Evolutionary conservation across 208 protist genomes (phyloP), one percentile per base, ranked within the genome.

Genomic region (Trypanosoma lewisi): DNA sequence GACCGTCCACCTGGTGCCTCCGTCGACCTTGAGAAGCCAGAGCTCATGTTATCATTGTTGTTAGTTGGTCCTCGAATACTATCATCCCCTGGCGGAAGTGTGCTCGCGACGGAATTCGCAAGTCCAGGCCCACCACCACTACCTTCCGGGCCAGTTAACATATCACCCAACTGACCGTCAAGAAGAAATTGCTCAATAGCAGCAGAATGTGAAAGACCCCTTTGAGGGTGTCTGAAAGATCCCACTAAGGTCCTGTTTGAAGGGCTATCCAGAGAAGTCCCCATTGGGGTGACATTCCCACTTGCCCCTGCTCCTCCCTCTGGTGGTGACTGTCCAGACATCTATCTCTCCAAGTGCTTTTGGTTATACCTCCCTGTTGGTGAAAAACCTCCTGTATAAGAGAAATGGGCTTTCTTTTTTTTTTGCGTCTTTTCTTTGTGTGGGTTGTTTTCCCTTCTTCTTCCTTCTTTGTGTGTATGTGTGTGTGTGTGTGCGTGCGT

Each of bases 171-270:
- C 31, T 52, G 19, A 53, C 37, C 42, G 34, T 36, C 54, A 19
- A 69, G 54, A 23, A 75, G 61, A 57, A 75, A 75, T 5, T 58
- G 44, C 45, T 75, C 69, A 54, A 75, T 63, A 3, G 61, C 45
- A 1, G 54, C 57, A 49, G 61, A 45, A 14, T 59, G 51, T 1
- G 60, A 30, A 21, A 12, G 49, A 41, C 63, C 61, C 19, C 61
- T 47, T 36, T 51, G 28, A 30, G 58, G 52, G 2, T 17, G 69
- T n/a, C 56, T 57, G 16, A 61, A 72, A n/a, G 58, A 66, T 6
- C 47, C 51, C 49, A 72, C 2, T 28, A 1, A 28, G 17, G n/a
- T 14, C n/a, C 28, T 58, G n/a, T 11, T 14, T 49, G 12, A 3
- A 51, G 6, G 12, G 16, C 39, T 28, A 21, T 33, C 25, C 6